Conservation (phyloP, 2,329 filamentous ascomycete genomes). For the Amylocarpus encephaloides region DNA sequence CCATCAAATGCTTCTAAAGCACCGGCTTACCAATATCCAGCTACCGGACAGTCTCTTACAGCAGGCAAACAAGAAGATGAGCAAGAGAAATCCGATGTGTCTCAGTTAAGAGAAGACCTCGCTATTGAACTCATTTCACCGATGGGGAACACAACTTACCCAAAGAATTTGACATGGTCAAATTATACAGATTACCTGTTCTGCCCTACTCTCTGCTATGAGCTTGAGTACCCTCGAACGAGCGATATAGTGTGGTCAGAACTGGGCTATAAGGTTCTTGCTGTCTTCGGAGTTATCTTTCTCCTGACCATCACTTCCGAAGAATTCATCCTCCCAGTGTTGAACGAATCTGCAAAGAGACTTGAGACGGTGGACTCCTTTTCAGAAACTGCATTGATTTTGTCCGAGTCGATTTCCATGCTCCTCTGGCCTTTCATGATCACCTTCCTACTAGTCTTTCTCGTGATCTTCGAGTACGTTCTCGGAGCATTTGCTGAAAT, state of each 20-base stretch:
- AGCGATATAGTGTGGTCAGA: slow-evolving; percentile 69
- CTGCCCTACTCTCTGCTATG: slow-evolving; percentile 95
- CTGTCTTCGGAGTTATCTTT: slow-evolving; percentile 95
- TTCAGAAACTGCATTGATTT: slow-evolving; percentile 67
- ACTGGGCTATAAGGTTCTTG: slow-evolving; percentile 76
- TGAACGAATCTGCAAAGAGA: slow-evolving; percentile 60
- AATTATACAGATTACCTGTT: slow-evolving; percentile 86
- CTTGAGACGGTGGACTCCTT: slow-evolving; percentile 39
- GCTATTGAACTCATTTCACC: slow-evolving; percentile 88
- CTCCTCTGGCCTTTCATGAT: slow-evolving; percentile 97
- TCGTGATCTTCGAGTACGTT: slow-evolving; percentile 97
- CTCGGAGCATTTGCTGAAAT: slow-evolving; percentile 93
- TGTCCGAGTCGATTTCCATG: slow-evolving; percentile 84
- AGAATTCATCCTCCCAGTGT: slow-evolving; percentile 89
- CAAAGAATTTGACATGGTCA: slow-evolving; percentile 71
- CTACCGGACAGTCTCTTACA: slow-evolving; percentile 20
- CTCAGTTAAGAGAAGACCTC: slow-evolving; percentile 74
- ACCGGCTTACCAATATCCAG: slow-evolving; percentile 72
- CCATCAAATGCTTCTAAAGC: slow-evolving; percentile 63
- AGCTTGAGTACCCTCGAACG: slow-evolving; percentile 88
- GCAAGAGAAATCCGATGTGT: slow-evolving; percentile 46
- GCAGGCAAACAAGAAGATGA: slow-evolving; percentile 23
- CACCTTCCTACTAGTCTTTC: slow-evolving; percentile 88
- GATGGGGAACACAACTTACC: slow-evolving; percentile 83
- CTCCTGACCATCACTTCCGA: slow-evolving; percentile 85